A percentile compares a stretch with the other conserved stretches of the same genome.
Evolutionary conservation across 345 rosid genomes (phyloP).

Genomic region (Schrenkiella parvula): DNA sequence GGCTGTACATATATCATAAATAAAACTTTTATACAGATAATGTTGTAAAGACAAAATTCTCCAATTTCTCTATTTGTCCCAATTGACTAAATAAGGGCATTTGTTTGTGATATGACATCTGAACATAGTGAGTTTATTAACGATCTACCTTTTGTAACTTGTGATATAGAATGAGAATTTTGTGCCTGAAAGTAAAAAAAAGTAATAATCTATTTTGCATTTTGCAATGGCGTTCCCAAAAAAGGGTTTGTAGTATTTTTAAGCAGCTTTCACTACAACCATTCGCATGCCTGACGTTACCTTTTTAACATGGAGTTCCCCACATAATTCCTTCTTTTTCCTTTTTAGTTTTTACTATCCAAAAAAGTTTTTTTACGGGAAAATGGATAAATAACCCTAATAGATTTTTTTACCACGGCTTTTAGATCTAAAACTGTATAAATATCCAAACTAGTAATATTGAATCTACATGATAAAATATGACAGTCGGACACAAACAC

Average conservation of each 20-base stretch:
- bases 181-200: neutral
- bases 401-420: no score
- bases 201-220: neutral
- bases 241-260: neutral
- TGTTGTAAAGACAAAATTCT: neutral
- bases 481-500: no score
- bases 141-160: neutral
- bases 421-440: no score
- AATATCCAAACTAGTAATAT: no score
- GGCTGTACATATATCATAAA: neutral
- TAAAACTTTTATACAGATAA: neutral
- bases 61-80: neutral
- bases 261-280: conserved; percentile 26
- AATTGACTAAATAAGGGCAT: neutral
- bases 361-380: neutral
- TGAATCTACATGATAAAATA: no score
- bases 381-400: neutral
- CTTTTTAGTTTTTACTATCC: conserved; percentile 11
- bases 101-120: neutral
- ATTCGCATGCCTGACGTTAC: conserved; percentile 31
- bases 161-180: neutral
- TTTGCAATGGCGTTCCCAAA: conserved; percentile 18
- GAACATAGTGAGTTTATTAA: neutral
- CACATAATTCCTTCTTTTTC: neutral
- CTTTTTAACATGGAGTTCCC: conserved; percentile 26